Base-by-base conservation (phyloP, 768 basidiomycete species). In the Podaxis rugospora region DNA sequence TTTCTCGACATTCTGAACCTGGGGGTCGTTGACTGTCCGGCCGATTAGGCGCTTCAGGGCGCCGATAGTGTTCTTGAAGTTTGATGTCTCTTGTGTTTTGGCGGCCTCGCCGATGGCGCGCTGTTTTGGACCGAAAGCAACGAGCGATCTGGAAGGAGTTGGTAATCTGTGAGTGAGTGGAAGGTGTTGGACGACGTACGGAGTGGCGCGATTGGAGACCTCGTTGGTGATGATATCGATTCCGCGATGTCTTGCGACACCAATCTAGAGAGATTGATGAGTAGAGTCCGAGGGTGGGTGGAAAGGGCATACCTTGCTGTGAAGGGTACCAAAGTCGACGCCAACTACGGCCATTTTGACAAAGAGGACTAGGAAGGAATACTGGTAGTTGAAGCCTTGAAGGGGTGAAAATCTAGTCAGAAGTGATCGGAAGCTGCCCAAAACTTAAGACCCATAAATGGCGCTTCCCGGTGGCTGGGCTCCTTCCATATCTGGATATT, bases 171-270 rank as follows among this genome's bases (percentile, higher is more conserved):
- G 37, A 14, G 32, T 9, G n/a, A 23, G 36, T 27, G 59, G 16
- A 56, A 47, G 36, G 27, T 27, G 2, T 28, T 32, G 51, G 39
- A 59, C 18, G 23, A 84, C 93, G 70, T 64, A 98, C 94, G 96
- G 96, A 25, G 95, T 98, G 14, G 89, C 85, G 58, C 97, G 90
- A 81, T 98, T 98, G 14, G 95, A 98, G 63, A 95, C 94, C 74
- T 99, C 96, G 75, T 99, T 99, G 63, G 87, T 81, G 79, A 99
- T 96, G 75, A 99, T 95, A 83, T 99, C 96, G 79, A 99, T 96
- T 67, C 96, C 96, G 70, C 93, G 84, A 77, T 92, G 89, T 76
- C 95, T 84, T 18, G 95, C 95, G 65, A 96, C 95, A 79, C 95
- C 95, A 72, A 98, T 95, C 93, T 92, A 65, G 7, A 72, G 51